These are phyloP conservation scores for Hortaea werneckii DNA, from an alignment of 2,329 filamentous ascomycete genomes.

Conservation along the genomic window DNA sequence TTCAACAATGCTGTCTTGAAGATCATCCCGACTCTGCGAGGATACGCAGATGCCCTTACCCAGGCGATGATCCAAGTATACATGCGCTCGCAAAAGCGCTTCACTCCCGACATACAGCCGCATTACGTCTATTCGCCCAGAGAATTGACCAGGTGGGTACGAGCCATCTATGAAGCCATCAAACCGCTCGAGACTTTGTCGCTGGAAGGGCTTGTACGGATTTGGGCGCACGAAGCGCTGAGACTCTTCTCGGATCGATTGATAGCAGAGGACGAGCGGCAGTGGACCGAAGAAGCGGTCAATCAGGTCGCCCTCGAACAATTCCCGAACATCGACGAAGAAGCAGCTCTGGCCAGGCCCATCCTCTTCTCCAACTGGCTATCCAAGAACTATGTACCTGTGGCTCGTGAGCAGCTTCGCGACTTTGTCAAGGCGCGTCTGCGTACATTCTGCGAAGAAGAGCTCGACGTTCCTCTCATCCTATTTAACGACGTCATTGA, in stretches of 20 bases:
- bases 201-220: conserved; percentile 83
- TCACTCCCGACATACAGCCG: conserved; percentile 92
- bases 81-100: conserved; percentile 82
- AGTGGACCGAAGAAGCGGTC: conserved; percentile 88
- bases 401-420: conserved; percentile 86
- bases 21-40: conserved; percentile 87
- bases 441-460: conserved; percentile 98
- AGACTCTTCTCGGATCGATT: conserved; percentile 96
- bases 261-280: conserved; percentile 83
- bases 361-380: conserved; percentile 99
- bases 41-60: conserved; percentile 86
- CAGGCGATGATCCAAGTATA: conserved; percentile 98
- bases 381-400: conserved; percentile 95
- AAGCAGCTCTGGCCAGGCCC: conserved; percentile 77
- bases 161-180: conserved; percentile 94
- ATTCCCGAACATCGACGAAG: conserved; percentile 92
- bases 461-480: conserved; percentile 95
- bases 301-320: conserved; percentile 76
- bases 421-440: conserved; percentile 97
- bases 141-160: conserved; percentile 95
- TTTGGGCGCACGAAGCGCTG: conserved; percentile 96
- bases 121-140: conserved; percentile 99
- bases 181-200: conserved; percentile 78
- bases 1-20: conserved; percentile 96
- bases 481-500: conserved; percentile 99